Base-by-base conservation (phyloP, 2,329 filamentous ascomycete species). In the Periconia sp. region DNA sequence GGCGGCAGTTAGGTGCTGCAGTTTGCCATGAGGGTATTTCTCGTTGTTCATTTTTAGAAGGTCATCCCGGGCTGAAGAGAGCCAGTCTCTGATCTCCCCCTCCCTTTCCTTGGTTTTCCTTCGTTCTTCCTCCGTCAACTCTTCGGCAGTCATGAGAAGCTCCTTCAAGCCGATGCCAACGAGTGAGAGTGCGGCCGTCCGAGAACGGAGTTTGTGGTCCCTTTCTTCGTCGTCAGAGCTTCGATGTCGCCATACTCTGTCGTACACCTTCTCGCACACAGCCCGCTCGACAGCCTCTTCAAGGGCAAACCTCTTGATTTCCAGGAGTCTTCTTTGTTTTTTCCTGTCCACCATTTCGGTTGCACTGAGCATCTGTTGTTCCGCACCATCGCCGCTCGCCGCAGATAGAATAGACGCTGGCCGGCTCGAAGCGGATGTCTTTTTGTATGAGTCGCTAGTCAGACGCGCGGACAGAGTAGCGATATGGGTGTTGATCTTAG, bases 201-300 rank as follows among this genome's bases (percentile, higher is more conserved):
- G 94, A 8, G 94, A 99, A 21, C 94, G 84, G 36, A 99, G 77
- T 66, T 95, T 96, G 61, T 95, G 92, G 65, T 99, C 94, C 61
- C 92, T 83, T 10, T 94, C 92, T 70, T 96, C 92, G 64, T 99
- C 94, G 60, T 97, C 86, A 0, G 92, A 95, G 65, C 81, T 94
- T 46, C 87, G 84, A 68, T 99, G 94, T 33, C 91, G 85, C 80
- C 92, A 99, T 65, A 99, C 89, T 53, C 88, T 86, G 44, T 86
- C 80, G 63, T 97, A 97, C 4, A 78, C 85, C 39, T 86, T 85
- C 65, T 95, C 90, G 63, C 89, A 95, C 9, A 92, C 81, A 50
- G 88, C 83, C 52, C 89, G 83, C 67, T 99, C 94, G 0, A 97
- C 88, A 4, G 91, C 90, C 69, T 99, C 94, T 70, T 99, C 92